Conservation (phyloP, 352 stramenopile genomes). For the Phytophthora capsici region DNA sequence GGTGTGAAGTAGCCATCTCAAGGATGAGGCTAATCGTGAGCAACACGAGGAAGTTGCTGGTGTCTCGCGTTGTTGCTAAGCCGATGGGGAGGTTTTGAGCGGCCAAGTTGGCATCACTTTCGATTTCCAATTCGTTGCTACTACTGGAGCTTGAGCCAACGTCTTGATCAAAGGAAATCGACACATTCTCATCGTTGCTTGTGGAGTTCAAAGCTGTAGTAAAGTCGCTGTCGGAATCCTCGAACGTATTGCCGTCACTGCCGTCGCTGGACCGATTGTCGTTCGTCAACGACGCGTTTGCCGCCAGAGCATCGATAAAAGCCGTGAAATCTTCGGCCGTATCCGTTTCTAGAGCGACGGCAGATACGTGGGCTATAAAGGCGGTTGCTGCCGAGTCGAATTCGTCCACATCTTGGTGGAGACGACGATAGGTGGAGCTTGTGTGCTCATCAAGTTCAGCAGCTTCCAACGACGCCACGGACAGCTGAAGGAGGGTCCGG, state of each 20-base stretch:
- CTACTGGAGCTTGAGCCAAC: slow-evolving; percentile 1
- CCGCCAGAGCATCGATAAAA: slow-evolving; percentile 19
- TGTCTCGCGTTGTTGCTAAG: background rate
- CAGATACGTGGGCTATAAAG: slow-evolving; percentile 9
- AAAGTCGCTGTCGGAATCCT: slow-evolving; percentile 2
- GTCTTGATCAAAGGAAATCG: slow-evolving; percentile 3
- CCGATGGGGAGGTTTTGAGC: slow-evolving; percentile 1
- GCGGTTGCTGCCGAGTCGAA: background rate
- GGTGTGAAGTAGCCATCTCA: background rate
- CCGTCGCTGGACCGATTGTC: background rate
- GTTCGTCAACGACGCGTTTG: background rate
- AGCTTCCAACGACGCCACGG: slow-evolving; percentile 4
- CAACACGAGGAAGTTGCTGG: background rate
- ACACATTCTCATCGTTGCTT: slow-evolving; percentile 1
- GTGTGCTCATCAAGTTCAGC: slow-evolving; percentile 1
- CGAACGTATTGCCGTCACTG: background rate
- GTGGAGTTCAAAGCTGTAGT: slow-evolving; percentile 3
- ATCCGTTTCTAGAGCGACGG: background rate
- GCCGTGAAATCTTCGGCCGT: slow-evolving; percentile 5
- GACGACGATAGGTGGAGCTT: background rate
- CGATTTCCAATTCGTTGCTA: background rate
- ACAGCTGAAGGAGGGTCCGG: slow-evolving; percentile 7
- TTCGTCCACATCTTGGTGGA: slow-evolving; percentile 14
- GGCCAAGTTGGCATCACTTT: slow-evolving; percentile 18
- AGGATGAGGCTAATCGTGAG: background rate